Conservation (phyloP, 306 rosid genomes). For the Quercus glauca region DNA sequence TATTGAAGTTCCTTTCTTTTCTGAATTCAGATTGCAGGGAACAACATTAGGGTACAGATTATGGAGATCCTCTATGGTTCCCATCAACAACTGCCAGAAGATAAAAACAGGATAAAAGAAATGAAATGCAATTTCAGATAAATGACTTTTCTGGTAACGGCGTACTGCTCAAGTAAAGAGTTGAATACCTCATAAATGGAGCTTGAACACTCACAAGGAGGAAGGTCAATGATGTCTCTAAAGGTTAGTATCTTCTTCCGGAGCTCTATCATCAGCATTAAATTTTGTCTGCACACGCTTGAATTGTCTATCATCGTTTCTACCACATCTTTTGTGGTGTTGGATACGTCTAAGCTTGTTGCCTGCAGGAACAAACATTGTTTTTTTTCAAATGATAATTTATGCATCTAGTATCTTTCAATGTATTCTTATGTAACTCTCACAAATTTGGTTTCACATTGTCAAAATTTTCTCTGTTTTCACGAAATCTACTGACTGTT, state of each 20-base stretch:
- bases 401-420: background rate
- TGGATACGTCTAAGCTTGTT: background rate
- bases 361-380: background rate
- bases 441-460: background rate
- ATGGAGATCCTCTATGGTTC: slow-evolving; percentile 38
- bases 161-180: background rate
- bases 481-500: background rate
- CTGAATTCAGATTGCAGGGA: background rate
- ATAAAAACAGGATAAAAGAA: background rate
- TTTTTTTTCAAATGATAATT: background rate
- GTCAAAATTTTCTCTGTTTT: background rate
- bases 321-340: background rate
- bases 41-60: slow-evolving; percentile 36
- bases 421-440: background rate
- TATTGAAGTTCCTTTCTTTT: slow-evolving; percentile 10
- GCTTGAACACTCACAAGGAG: slow-evolving; percentile 26
- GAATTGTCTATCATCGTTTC: background rate
- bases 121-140: background rate
- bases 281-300: slow-evolving; percentile 11
- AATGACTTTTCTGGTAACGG: background rate
- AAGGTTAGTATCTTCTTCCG: slow-evolving; percentile 27
- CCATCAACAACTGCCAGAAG: slow-evolving; percentile 28
- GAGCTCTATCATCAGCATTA: slow-evolving; percentile 24
- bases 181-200: slow-evolving; percentile 23
- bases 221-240: slow-evolving; percentile 35